Conservation (phyloP, 108 stramenopile genomes). For the Bacterosira constricta region DNA sequence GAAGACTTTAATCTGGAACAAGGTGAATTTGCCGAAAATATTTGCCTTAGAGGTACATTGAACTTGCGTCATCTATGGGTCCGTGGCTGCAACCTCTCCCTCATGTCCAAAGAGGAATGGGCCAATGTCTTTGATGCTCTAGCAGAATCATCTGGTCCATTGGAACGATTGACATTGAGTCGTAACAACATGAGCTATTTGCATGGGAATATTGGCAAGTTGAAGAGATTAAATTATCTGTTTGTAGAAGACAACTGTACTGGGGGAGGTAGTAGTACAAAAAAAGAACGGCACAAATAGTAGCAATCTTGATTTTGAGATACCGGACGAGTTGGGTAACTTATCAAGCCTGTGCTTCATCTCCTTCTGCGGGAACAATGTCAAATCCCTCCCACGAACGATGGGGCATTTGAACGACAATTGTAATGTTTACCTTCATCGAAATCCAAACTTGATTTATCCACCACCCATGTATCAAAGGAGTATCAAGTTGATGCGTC, state of each 20-base stretch:
- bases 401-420: slow-evolving; percentile 25
- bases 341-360: slow-evolving; percentile 28
- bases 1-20: background rate
- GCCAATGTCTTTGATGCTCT: slow-evolving; percentile 31
- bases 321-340: slow-evolving; percentile 33
- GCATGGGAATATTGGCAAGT: slow-evolving; percentile 31
- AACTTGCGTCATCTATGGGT: slow-evolving; percentile 44
- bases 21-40: background rate
- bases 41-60: background rate
- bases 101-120: slow-evolving; percentile 37
- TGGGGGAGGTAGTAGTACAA: background rate
- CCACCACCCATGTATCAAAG: slow-evolving; percentile 26
- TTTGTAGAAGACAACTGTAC: slow-evolving; percentile 38
- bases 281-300: background rate
- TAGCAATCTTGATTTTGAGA: no score
- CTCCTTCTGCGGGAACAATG: slow-evolving; percentile 35
- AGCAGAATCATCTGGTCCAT: slow-evolving; percentile 29
- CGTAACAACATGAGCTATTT: slow-evolving; percentile 36
- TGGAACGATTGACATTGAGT: slow-evolving; percentile 44
- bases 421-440: slow-evolving; percentile 37
- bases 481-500: slow-evolving; percentile 25
- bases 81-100: slow-evolving; percentile 36
- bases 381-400: slow-evolving; percentile 32
- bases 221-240: slow-evolving; percentile 38
- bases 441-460: slow-evolving; percentile 31